phyloP scores from a whole-genome alignment of 768 basidiomycete species.

The Suillus spraguei region DNA sequence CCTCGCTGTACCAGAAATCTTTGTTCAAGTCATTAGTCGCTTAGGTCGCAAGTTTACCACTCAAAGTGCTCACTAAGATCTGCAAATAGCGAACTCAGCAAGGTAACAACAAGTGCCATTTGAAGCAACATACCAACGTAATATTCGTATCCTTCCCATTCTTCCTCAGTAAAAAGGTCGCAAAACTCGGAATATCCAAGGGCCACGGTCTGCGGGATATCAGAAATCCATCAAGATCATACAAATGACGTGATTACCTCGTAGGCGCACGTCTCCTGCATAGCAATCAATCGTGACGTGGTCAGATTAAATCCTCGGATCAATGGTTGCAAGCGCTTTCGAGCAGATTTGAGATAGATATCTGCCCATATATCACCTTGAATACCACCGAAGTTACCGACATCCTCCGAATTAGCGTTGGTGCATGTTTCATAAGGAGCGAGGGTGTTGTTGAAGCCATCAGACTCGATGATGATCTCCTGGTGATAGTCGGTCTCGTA shows the following conservation, averaged over 20 bases:
- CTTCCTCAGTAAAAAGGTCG: conserved; percentile 50
- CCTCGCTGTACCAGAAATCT: conserved; percentile 38
- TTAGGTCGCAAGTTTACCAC: conserved; percentile 19
- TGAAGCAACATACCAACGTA: conserved; percentile 27
- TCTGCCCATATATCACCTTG: conserved; percentile 38
- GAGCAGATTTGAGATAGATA: conserved; percentile 41
- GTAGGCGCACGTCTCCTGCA: conserved; percentile 44
- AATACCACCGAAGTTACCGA: conserved; percentile 24
- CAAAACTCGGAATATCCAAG: conserved; percentile 55
- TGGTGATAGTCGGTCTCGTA: conserved; percentile 47
- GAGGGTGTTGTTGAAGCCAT: conserved; percentile 50
- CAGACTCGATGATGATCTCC: conserved; percentile 46
- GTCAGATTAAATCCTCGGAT: conserved; percentile 37
- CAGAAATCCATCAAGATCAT: neutral
- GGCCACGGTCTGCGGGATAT: conserved; percentile 41
- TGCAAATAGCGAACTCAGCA: neutral
- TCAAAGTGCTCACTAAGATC: conserved; percentile 6
- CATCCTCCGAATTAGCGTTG: conserved; percentile 30
- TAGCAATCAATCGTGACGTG: conserved; percentile 30
- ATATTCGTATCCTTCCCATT: conserved; percentile 55
- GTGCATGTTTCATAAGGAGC: conserved; percentile 40
- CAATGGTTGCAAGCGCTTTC: conserved; percentile 34
- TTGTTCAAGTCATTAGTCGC: neutral
- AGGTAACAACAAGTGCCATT: neutral
- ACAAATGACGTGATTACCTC: conserved; percentile 28